Evolutionary conservation across 371 early-diverging fungal genomes (phyloP).

Genomic region (Mycotypha africana): DNA sequence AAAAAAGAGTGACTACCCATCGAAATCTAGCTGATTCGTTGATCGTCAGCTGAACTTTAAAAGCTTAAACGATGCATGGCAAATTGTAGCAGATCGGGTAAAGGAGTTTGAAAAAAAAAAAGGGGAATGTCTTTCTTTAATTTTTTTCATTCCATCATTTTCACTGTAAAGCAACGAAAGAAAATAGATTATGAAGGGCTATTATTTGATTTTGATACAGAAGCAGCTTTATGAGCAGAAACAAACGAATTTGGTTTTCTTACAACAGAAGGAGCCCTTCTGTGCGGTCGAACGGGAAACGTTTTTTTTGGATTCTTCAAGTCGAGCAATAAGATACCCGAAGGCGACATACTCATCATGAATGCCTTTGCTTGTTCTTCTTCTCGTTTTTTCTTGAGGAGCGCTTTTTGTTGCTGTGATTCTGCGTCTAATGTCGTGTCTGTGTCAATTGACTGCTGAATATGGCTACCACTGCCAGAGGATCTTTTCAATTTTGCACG

Average conservation of each 20-base stretch:
- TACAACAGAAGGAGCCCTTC: constrained; percentile 24
- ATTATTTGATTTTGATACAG: too few relatives aligned
- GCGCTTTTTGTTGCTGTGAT: constrained; percentile 19
- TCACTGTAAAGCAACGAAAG: too few relatives aligned
- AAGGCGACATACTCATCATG: constrained; percentile 32
- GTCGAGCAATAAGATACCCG: constrained; percentile 37
- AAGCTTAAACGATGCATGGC: too few relatives aligned
- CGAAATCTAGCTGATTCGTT: too few relatives aligned
- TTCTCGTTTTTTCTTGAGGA: neutral
- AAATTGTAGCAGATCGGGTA: too few relatives aligned
- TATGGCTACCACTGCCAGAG: too few relatives aligned
- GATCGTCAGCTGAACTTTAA: too few relatives aligned
- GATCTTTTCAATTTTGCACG: constrained; percentile 30
- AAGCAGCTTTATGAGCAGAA: constrained; percentile 31
- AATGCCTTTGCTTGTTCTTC: constrained; percentile 16
- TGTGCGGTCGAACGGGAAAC: constrained; percentile 16
- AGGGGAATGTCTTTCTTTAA: neutral
- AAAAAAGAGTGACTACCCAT: too few relatives aligned
- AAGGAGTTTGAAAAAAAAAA: neutral
- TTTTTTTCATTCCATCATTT: constrained; percentile 1
- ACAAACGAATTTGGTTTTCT: constrained; percentile 35
- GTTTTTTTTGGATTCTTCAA: constrained; percentile 33
- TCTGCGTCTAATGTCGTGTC: too few relatives aligned
- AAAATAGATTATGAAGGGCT: too few relatives aligned
- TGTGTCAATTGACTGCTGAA: too few relatives aligned